Percentiles rank a stretch among this genome's conserved stretches.
Evolutionary conservation across 2,329 filamentous ascomycete species (phyloP).

Genomic region (Aspergillus novoparasiticus): DNA sequence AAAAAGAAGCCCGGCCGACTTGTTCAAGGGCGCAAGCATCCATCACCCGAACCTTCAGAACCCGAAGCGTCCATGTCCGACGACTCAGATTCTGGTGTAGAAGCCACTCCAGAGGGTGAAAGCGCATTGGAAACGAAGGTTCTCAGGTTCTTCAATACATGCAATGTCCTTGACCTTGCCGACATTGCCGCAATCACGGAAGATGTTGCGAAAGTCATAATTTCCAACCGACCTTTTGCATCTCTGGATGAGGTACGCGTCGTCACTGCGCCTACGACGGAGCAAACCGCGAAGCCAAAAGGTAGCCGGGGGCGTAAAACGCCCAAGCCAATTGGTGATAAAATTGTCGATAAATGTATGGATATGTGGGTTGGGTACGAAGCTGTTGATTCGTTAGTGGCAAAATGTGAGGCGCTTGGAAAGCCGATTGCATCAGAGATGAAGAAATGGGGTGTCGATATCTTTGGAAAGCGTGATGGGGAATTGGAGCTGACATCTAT

Average conservation of each 20-base stretch:
- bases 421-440: constrained; percentile 67
- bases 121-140: constrained; percentile 57
- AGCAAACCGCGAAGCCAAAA: constrained; percentile 46
- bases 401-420: constrained; percentile 72
- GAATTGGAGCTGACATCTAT: constrained; percentile 64
- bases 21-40: constrained; percentile 51
- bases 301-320: constrained; percentile 54
- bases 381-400: constrained; percentile 80
- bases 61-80: constrained; percentile 49
- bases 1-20: constrained; percentile 44
- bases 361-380: constrained; percentile 79
- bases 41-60: constrained; percentile 34
- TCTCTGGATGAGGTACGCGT: constrained; percentile 66
- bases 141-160: constrained; percentile 81
- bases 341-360: constrained; percentile 65
- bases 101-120: constrained; percentile 44
- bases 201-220: constrained; percentile 67
- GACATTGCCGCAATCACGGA: constrained; percentile 78
- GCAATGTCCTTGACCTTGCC: constrained; percentile 72
- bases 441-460: constrained; percentile 68
- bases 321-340: constrained; percentile 64
- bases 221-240: constrained; percentile 74
- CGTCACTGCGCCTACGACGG: constrained; percentile 56
- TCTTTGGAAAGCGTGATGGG: constrained; percentile 63
- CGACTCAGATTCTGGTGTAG: constrained; percentile 45